Evolutionary conservation across 176 grass and related monocot species (phyloP), one percentile per base, ranked within the genome.

Genomic region (Neostapfia colusana): DNA sequence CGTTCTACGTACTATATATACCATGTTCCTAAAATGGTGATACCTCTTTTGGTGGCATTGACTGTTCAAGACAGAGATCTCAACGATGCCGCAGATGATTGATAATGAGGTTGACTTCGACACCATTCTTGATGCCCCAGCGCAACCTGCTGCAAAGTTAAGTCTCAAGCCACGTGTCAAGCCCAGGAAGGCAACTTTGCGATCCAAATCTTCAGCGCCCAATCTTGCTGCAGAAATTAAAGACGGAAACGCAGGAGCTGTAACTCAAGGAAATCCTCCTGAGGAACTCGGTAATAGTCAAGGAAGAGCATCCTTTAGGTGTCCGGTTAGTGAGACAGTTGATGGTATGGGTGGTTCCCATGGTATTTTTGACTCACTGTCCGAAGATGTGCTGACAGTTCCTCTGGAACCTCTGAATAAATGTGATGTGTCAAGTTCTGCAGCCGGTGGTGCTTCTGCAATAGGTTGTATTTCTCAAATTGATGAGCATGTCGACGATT

Each of bases 71-170:
- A 48, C 16, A 67, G 21, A 59, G 20, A 57, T 15, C 37, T 57
- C 13, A 74, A 64, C 17, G 5, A 18, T 56, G 26, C 6, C n/a
- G 1, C 61, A 62, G 55, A 86, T 83, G 69, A 83, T 86, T 53
- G 76, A 86, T 62, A 72, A 81, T 5, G 68, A 73, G 15, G 74
- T 53, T 66, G 75, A 78, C 62, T 85, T 89, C 0, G 36, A 23
- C 26, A 40, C 53, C 54, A 73, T 82, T 63, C 15, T 36, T 25
- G 80, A 79, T 79, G 74, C 31, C 18, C 8, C 68, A 5, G 74
- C 6, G 25, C 68, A 44, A 49, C 6, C 53, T 4, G 11, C 51
- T 38, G 20, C 53, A 73, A 83, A 83, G 35, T 83, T 87, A n/a
- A 51, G 9, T 73, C 85, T 80, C 15, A 87, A 87, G 41, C 23